Base-by-base conservation (phyloP, 306 rosid species). In the Adenanthera pavonina region DNA sequence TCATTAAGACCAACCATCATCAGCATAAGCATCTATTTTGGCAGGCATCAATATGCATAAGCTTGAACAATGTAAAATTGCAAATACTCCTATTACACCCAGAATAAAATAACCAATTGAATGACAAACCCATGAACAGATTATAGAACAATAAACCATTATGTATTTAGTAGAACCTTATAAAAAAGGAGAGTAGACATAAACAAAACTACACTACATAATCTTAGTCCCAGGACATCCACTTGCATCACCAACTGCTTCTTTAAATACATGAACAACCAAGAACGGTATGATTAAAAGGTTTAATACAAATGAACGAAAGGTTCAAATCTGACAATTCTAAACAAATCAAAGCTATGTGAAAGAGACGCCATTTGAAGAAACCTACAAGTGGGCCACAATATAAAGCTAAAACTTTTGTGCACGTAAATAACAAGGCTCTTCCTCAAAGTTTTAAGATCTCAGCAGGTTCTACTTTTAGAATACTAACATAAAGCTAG, bases 1-100 rank as follows among this genome's bases (percentile, higher is more conserved):
- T 74, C 6, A 72, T 60, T 14, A 17, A 35, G 61, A 75, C 70
- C 70, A 75, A 54, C 8, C 44, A 82, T 9, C 2, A 5, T 19
- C 70, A 25, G 30, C 30, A 25, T 25, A 25, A 25, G 30, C 30
- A 25, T 25, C 30, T 25, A 25, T 25, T 25, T 25, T 25, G 30
- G 30, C 0, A 1, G 30, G 0, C 30, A 25, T 25, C n/a, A 1
- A 77, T 7, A 14, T 35, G 0, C 40, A 40, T 41, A 12, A 77
- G 41, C 17, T 43, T 13, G 16, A 67, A 19, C 17, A 11, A 14
- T 12, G 25, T 3, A 52, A 10, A 62, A 65, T 48, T 30, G 17
- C 66, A 60, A 25, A 38, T 25, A 62, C 69, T 11, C 20, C n/a
- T 47, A 14, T 30, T 8, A 54, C 30, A 54, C 12, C 3, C 6